phyloP scores from a whole-genome alignment of 768 basidiomycete genomes.

The Dioszegia hungarica region DNA sequence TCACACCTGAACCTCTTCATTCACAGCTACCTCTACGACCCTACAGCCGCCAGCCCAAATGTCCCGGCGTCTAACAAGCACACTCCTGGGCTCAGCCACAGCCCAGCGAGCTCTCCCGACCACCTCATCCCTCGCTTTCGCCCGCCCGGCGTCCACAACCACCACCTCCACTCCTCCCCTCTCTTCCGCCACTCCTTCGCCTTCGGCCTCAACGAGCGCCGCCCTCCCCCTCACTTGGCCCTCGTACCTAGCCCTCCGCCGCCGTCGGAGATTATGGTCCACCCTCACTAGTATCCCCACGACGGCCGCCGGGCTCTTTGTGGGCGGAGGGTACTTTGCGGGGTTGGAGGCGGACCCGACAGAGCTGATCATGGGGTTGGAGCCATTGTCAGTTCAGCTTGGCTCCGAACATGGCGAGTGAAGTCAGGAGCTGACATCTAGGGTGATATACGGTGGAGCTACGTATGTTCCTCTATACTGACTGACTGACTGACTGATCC shows the following conservation, averaged over 20 bases:
- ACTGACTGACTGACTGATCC: neutral
- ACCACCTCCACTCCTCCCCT: slow-evolving; percentile 17
- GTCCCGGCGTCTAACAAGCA: neutral
- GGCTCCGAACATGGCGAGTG: neutral
- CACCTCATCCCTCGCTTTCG: neutral
- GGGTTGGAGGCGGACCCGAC: slow-evolving; percentile 44
- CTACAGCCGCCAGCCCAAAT: neutral
- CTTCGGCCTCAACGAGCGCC: neutral
- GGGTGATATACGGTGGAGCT: slow-evolving; percentile 1
- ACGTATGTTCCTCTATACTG: neutral
- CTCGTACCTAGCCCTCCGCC: slow-evolving; percentile 37
- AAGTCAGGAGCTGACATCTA: neutral
- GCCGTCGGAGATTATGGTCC: slow-evolving; percentile 36
- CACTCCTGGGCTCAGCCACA: no score
- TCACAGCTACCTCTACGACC: no score
- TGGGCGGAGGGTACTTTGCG: slow-evolving; percentile 45
- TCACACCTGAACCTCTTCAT: no score
- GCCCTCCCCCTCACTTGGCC: slow-evolving; percentile 44
- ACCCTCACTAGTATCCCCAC: slow-evolving; percentile 42
- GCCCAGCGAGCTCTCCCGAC: neutral
- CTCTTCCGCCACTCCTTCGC: no score
- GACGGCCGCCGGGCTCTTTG: slow-evolving; percentile 34
- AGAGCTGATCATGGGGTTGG: slow-evolving; percentile 46
- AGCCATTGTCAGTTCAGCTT: slow-evolving; percentile 46
- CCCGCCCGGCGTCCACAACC: slow-evolving; percentile 4